A percentile compares a stretch with the other conserved stretches of the same genome.
Evolutionary conservation across 305 asterid species (phyloP).

Genomic region (Fraxinus ornus): DNA sequence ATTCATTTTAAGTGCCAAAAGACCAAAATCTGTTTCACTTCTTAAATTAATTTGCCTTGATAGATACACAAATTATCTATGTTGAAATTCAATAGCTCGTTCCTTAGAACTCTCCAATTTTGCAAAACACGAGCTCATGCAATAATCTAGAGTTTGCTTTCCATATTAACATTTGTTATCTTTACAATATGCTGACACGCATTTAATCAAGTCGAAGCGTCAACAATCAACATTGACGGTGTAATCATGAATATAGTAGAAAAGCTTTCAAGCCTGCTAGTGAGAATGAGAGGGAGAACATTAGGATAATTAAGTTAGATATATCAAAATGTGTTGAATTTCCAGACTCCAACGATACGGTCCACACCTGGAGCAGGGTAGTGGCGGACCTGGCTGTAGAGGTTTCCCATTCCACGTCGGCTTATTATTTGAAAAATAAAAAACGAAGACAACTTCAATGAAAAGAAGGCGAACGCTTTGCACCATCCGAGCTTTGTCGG

Average conservation of each 20-base stretch:
- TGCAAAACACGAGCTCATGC: background rate
- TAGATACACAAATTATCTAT: background rate
- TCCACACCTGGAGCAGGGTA: background rate
- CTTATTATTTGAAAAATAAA: background rate
- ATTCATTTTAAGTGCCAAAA: background rate
- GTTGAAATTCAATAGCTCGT: background rate
- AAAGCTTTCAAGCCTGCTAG: background rate
- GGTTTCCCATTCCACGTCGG: background rate
- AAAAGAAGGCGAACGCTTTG: background rate
- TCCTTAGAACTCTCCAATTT: background rate
- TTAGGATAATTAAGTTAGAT: too few relatives aligned
- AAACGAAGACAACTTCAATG: background rate
- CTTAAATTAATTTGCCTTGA: background rate
- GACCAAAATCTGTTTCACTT: background rate
- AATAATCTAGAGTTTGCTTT: background rate
- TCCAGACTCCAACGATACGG: background rate
- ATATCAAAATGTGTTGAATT: background rate
- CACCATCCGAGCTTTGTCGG: background rate
- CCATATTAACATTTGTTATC: background rate
- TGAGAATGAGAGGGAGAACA: background rate
- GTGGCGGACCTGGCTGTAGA: background rate
- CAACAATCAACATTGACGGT: background rate
- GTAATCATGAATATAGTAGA: background rate
- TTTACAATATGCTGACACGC: too few relatives aligned
- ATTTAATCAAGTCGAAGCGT: background rate